phyloP scores from a whole-genome alignment of 331 rosid species.

The Quercus lobata region DNA sequence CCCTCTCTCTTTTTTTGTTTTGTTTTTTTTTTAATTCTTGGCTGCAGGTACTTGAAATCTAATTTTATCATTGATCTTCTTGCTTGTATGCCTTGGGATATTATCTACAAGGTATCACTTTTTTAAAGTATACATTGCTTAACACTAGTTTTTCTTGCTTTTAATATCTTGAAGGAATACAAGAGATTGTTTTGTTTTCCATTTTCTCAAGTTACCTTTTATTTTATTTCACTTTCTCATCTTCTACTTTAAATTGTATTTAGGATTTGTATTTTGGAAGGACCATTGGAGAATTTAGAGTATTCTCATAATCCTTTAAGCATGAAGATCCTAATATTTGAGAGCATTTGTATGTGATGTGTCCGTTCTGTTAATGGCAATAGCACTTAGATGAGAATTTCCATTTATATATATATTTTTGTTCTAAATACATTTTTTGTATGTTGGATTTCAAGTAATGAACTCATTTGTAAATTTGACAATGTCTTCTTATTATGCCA shows the following conservation, averaged over 20 bases:
- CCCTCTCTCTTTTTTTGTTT: no score
- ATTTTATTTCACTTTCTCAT: no score
- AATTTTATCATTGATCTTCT: conserved; percentile 70
- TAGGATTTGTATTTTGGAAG: not conserved
- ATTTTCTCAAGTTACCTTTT: not conserved
- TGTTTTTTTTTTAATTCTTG: not conserved
- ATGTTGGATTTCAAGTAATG: not conserved
- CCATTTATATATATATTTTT: no score
- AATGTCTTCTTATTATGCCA: no score
- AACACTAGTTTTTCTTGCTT: not conserved
- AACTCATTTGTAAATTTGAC: not conserved
- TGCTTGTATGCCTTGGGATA: conserved; percentile 96
- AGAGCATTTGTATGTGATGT: not conserved
- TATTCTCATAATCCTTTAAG: not conserved
- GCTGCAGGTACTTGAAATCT: conserved; percentile 78
- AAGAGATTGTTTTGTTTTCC: not conserved
- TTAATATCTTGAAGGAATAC: not conserved
- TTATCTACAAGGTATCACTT: conserved; percentile 69
- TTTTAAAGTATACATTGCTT: conserved; percentile 8
- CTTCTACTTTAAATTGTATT: not conserved
- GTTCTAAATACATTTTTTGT: not conserved
- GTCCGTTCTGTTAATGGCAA: no score
- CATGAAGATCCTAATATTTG: not conserved
- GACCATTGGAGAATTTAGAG: not conserved
- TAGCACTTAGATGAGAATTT: no score